Percentiles rank a stretch among this genome's conserved stretches.
These are phyloP conservation scores for Amanita rubescens DNA, from an alignment of 768 basidiomycete species.

Conservation along the genomic window DNA sequence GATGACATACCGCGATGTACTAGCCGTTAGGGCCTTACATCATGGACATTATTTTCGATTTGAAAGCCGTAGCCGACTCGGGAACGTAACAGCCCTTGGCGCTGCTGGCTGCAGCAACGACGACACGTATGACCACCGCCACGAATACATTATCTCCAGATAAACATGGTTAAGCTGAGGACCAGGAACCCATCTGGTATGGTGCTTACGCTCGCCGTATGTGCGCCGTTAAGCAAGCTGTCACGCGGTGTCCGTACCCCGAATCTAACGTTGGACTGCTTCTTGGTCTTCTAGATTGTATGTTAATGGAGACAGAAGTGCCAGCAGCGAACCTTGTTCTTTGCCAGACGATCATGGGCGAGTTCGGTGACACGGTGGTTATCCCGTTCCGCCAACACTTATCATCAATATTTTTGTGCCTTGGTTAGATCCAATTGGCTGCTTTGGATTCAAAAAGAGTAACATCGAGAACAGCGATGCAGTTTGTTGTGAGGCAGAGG, in stretches of 20 bases:
- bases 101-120: not conserved
- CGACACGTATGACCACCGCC: conserved; percentile 1
- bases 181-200: conserved; percentile 24
- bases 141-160: conserved; percentile 11
- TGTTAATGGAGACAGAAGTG: not conserved
- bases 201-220: conserved; percentile 8
- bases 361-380: not conserved
- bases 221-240: not conserved
- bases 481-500: not conserved
- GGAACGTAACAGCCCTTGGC: not conserved
- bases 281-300: conserved; percentile 18
- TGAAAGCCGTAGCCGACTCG: conserved; percentile 22
- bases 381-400: not conserved
- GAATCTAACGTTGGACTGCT: conserved; percentile 41
- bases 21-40: conserved; percentile 28
- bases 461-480: not conserved
- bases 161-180: conserved; percentile 23
- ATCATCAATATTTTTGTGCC: not conserved
- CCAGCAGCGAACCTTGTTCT: not conserved
- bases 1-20: conserved; percentile 20
- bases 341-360: not conserved
- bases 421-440: not conserved
- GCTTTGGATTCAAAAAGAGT: not conserved
- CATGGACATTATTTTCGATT: conserved; percentile 41
- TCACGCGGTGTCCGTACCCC: conserved; percentile 24